A percentile compares a stretch with the other conserved stretches of the same genome.
Conservation (phyloP, 345 rosid species). For the Linum tenue region DNA sequence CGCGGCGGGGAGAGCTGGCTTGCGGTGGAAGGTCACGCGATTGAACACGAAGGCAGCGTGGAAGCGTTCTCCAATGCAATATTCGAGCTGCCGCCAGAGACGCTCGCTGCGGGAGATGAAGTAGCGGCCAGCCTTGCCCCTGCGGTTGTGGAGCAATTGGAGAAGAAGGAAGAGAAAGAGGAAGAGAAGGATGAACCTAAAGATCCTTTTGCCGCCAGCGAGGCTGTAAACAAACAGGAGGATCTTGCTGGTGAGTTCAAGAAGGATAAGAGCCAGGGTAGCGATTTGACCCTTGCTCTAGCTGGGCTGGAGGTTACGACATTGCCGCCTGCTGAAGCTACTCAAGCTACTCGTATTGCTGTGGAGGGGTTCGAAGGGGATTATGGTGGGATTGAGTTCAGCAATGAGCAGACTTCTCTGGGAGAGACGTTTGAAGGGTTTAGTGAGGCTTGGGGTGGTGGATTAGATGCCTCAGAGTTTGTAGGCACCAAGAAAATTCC, state of each 20-base stretch:
- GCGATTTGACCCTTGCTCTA: slow-evolving; percentile 68
- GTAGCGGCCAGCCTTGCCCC: slow-evolving; percentile 55
- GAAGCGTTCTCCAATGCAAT: slow-evolving; percentile 49
- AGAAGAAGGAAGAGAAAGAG: slow-evolving; percentile 29
- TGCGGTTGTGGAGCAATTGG: slow-evolving; percentile 33
- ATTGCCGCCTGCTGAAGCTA: slow-evolving; percentile 96
- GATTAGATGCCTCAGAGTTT: slow-evolving; percentile 90
- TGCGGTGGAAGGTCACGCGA: slow-evolving; percentile 43
- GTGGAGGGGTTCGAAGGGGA: slow-evolving; percentile 98
- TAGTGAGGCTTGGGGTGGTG: slow-evolving; percentile 96
- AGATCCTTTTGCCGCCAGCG: slow-evolving; percentile 93
- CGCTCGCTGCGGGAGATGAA: slow-evolving; percentile 76
- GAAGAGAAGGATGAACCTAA: slow-evolving; percentile 55
- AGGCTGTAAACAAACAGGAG: slow-evolving; percentile 54
- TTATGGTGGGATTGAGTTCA: slow-evolving; percentile 92
- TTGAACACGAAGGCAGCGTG: slow-evolving; percentile 58
- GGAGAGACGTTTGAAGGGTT: slow-evolving; percentile 90
- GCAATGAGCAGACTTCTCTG: slow-evolving; percentile 74
- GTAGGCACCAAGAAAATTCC: slow-evolving; percentile 63
- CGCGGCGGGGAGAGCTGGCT: slow-evolving; percentile 86
- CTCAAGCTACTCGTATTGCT: slow-evolving; percentile 75
- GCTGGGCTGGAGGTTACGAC: slow-evolving; percentile 90
- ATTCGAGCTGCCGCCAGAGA: slow-evolving; percentile 78
- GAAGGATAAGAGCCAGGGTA: slow-evolving; percentile 67
- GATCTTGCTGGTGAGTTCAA: slow-evolving; percentile 78